A percentile compares a stretch with the other conserved stretches of the same genome.
phyloP scores from a whole-genome alignment of 495 filamentous ascomycete genomes.

The Penicillium cinerascens region DNA sequence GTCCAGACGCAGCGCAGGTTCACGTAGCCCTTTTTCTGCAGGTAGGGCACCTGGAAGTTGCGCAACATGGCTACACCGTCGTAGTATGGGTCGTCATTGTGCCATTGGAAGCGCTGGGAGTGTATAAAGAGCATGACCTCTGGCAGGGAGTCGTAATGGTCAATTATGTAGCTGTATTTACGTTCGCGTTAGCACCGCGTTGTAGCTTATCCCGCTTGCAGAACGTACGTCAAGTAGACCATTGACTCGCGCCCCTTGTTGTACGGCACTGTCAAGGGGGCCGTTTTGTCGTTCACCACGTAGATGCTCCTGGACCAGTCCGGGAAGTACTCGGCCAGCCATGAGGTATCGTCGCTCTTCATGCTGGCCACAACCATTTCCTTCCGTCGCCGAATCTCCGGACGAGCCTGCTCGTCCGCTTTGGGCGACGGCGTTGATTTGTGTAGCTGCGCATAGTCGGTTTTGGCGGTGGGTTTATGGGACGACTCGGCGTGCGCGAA shows the following conservation, averaged over 20 bases:
- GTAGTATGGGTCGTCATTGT: slow-evolving; percentile 53
- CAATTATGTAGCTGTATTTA: slow-evolving; percentile 54
- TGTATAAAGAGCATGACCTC: slow-evolving; percentile 60
- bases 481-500: slow-evolving; percentile 24
- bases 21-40: slow-evolving; percentile 56
- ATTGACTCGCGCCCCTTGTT: slow-evolving; percentile 60
- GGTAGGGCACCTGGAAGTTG: slow-evolving; percentile 52
- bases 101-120: slow-evolving; percentile 60
- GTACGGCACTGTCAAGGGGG: slow-evolving; percentile 42
- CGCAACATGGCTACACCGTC: slow-evolving; percentile 48
- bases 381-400: slow-evolving; percentile 28
- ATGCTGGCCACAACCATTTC: slow-evolving; percentile 55
- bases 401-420: slow-evolving; percentile 29
- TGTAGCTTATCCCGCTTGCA: not conserved
- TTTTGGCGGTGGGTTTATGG: slow-evolving; percentile 12
- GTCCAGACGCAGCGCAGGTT: slow-evolving; percentile 65
- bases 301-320: slow-evolving; percentile 52
- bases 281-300: slow-evolving; percentile 46
- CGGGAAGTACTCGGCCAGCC: slow-evolving; percentile 50
- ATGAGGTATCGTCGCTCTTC: slow-evolving; percentile 50
- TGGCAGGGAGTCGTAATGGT: slow-evolving; percentile 59
- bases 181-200: slow-evolving; percentile 1
- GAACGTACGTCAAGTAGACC: slow-evolving; percentile 56
- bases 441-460: slow-evolving; percentile 23
- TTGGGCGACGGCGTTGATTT: slow-evolving; percentile 11